Percentiles rank a stretch among this genome's conserved stretches.
Evolutionary conservation across 352 stramenopile species (phyloP).

Genomic region (Saprolegnia parasitica): DNA sequence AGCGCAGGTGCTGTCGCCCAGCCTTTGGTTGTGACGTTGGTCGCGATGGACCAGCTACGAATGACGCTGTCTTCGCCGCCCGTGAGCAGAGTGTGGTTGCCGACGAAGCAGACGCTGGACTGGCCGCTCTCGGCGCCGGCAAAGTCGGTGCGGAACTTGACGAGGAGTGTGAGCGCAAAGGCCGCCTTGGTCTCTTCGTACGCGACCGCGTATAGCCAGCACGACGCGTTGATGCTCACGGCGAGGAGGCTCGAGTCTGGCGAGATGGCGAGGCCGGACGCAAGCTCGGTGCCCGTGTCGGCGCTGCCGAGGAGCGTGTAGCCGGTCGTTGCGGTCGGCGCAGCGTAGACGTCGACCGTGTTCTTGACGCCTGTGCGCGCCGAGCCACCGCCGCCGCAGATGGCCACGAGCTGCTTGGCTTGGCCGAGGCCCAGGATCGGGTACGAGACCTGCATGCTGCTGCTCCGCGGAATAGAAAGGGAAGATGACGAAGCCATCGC

Average conservation of each 20-base stretch:
- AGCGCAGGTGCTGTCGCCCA: neutral
- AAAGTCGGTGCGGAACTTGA: constrained; percentile 84
- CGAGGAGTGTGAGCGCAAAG: constrained; percentile 37
- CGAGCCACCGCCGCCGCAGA: constrained; percentile 76
- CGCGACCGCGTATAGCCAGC: constrained; percentile 74
- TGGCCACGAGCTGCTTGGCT: constrained; percentile 61
- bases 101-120: constrained; percentile 69
- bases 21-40: neutral
- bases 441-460: constrained; percentile 74
- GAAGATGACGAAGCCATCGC: constrained; percentile 1
- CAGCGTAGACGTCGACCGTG: constrained; percentile 50
- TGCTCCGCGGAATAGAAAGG: neutral
- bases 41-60: constrained; percentile 59
- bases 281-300: constrained; percentile 64
- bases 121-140: constrained; percentile 53
- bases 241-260: constrained; percentile 47
- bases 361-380: constrained; percentile 84
- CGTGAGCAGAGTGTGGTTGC: constrained; percentile 69
- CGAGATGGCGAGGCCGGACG: constrained; percentile 71
- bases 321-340: neutral
- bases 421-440: constrained; percentile 81
- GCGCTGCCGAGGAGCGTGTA: constrained; percentile 35
- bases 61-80: constrained; percentile 79
- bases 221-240: constrained; percentile 65
- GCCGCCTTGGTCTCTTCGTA: constrained; percentile 27